Evolutionary conservation across 2,329 filamentous ascomycete species (phyloP).

Genomic region (Botrytis deweyae): DNA sequence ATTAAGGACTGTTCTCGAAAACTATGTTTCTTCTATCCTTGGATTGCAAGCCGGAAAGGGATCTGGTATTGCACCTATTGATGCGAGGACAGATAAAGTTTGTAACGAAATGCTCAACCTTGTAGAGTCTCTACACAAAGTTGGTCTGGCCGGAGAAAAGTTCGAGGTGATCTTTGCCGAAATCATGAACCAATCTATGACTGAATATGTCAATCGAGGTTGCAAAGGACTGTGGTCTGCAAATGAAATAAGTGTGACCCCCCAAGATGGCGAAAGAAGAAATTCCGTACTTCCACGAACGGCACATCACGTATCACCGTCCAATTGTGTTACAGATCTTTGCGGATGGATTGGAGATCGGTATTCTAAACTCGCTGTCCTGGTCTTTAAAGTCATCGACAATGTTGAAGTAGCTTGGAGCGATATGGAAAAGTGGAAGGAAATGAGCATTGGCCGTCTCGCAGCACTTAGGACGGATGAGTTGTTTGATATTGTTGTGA

Average conservation of each 20-base stretch:
- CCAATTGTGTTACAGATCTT: constrained; percentile 58
- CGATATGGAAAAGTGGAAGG: constrained; percentile 68
- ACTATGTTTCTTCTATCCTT: constrained; percentile 53
- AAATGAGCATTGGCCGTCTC: constrained; percentile 66
- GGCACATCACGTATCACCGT: constrained; percentile 43
- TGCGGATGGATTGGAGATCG: constrained; percentile 66
- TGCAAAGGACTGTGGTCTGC: constrained; percentile 62
- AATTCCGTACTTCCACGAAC: constrained; percentile 37
- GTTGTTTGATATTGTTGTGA: constrained; percentile 75
- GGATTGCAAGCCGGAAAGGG: constrained; percentile 27
- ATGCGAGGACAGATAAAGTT: constrained; percentile 40
- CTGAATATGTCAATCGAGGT: constrained; percentile 58
- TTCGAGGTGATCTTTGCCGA: constrained; percentile 72
- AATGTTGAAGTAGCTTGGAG: constrained; percentile 46
- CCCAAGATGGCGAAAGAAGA: constrained; percentile 5
- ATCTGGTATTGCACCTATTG: neutral
- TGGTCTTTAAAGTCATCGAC: constrained; percentile 51
- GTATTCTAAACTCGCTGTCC: constrained; percentile 63
- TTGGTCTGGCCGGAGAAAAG: constrained; percentile 67
- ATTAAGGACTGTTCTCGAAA: constrained; percentile 54
- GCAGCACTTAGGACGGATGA: constrained; percentile 68
- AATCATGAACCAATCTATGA: constrained; percentile 66
- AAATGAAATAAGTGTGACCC: constrained; percentile 9
- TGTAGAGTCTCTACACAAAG: constrained; percentile 58
- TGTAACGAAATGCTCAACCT: constrained; percentile 55